A percentile compares a stretch with the other conserved stretches of the same genome.
Evolutionary conservation across 2,329 filamentous ascomycete species (phyloP).

Genomic region (Penicillium sp.): DNA sequence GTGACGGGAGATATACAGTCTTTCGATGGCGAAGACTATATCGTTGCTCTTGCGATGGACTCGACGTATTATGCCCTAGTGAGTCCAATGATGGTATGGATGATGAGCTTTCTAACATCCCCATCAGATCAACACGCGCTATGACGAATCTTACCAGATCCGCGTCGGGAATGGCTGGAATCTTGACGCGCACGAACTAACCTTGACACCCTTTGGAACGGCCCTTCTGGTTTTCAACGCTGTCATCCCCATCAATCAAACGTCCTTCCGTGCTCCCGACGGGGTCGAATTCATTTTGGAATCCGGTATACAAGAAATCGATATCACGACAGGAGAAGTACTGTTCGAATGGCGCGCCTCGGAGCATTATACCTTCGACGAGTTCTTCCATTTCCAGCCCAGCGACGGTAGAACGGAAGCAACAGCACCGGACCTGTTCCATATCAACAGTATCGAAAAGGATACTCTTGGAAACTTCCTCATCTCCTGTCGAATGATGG

Average conservation of each 20-base stretch:
- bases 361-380: slow-evolving; percentile 31
- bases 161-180: slow-evolving; percentile 24
- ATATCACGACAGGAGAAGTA: slow-evolving; percentile 37
- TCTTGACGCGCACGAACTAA: slow-evolving; percentile 38
- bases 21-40: slow-evolving; percentile 29
- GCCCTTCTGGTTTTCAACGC: slow-evolving; percentile 35
- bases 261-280: slow-evolving; percentile 23
- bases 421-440: slow-evolving; percentile 57
- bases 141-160: slow-evolving; percentile 18
- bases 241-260: slow-evolving; percentile 28
- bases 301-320: slow-evolving; percentile 34
- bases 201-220: slow-evolving; percentile 32
- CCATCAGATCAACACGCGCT: slow-evolving; percentile 23
- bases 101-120: not conserved
- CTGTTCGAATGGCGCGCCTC: slow-evolving; percentile 42
- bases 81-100: not conserved
- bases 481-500: slow-evolving; percentile 55
- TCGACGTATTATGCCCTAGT: slow-evolving; percentile 33
- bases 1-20: slow-evolving; percentile 24
- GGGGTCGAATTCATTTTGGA: slow-evolving; percentile 36
- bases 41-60: slow-evolving; percentile 20
- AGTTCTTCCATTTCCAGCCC: slow-evolving; percentile 16
- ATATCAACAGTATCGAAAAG: slow-evolving; percentile 60
- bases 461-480: slow-evolving; percentile 55
- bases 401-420: slow-evolving; percentile 11